phyloP scores from a whole-genome alignment of 495 filamentous ascomycete species.

The Pseudomonodictys pantanalensis region DNA sequence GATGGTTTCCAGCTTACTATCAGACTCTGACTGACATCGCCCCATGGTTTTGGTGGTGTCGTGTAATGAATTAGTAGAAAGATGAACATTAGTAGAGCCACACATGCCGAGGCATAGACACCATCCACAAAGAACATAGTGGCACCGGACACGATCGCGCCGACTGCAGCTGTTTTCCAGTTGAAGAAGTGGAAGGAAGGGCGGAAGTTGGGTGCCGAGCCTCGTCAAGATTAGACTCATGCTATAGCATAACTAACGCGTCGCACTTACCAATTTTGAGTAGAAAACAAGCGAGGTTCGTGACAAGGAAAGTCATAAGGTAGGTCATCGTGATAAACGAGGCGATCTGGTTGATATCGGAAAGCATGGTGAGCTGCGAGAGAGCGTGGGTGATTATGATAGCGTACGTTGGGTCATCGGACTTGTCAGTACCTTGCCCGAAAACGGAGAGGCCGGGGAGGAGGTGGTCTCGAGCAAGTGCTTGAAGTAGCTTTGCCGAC shows the following conservation, averaged over 20 bases:
- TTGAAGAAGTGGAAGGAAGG: constrained; percentile 87
- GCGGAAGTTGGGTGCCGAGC: constrained; percentile 88
- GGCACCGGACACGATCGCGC: constrained; percentile 67
- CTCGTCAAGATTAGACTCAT: no score
- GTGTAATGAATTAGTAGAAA: constrained; percentile 84
- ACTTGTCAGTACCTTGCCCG: constrained; percentile 68
- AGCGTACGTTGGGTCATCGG: constrained; percentile 74
- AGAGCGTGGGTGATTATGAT: constrained; percentile 74
- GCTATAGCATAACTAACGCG: no score
- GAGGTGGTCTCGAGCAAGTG: constrained; percentile 75
- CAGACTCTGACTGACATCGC: constrained; percentile 82
- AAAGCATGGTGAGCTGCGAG: constrained; percentile 77
- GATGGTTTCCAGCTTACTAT: constrained; percentile 45
- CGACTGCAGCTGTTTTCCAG: constrained; percentile 74
- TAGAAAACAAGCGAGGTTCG: constrained; percentile 82
- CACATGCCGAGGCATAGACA: constrained; percentile 71
- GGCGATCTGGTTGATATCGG: constrained; percentile 83
- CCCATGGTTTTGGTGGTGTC: constrained; percentile 83
- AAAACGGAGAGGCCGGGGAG: constrained; percentile 74
- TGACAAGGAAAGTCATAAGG: constrained; percentile 72
- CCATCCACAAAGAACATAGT: constrained; percentile 92
- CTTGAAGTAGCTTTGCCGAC: constrained; percentile 83
- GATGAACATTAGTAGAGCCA: constrained; percentile 67
- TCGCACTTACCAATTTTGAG: constrained; percentile 87
- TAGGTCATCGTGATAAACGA: constrained; percentile 88